Percentiles rank a stretch among this genome's conserved stretches.
phyloP scores from a whole-genome alignment of 306 rosid species.

The Lithocarpus polystachyus region DNA sequence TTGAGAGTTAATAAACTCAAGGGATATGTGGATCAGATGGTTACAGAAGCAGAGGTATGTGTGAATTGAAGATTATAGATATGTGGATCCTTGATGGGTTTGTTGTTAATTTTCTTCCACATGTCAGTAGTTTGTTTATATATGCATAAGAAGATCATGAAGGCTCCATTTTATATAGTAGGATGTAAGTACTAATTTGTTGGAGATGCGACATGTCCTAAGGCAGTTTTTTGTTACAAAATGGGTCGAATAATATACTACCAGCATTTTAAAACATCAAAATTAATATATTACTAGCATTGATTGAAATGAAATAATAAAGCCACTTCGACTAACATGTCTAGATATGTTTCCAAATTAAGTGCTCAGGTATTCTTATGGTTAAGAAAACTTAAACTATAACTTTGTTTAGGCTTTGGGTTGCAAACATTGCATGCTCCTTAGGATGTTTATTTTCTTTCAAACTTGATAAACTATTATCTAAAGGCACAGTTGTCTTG shows the following conservation, averaged over 20 bases:
- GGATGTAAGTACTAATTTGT: background rate
- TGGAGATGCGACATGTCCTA: background rate
- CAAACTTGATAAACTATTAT: background rate
- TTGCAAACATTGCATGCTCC: background rate
- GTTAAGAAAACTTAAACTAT: background rate
- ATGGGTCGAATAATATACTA: background rate
- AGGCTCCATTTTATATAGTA: background rate
- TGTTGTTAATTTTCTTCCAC: background rate
- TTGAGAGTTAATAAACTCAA: constrained; percentile 76
- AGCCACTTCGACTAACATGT: background rate
- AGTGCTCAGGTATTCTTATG: background rate
- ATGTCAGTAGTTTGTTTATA: background rate
- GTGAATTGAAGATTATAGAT: background rate
- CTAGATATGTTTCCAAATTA: background rate
- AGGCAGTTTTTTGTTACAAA: background rate
- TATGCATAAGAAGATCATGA: background rate
- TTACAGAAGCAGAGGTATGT: constrained; percentile 70
- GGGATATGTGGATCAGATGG: constrained; percentile 95
- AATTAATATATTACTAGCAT: background rate
- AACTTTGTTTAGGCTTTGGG: background rate
- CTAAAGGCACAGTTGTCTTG: background rate
- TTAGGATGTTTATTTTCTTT: background rate
- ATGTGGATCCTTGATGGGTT: background rate
- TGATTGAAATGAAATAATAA: background rate
- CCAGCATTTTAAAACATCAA: background rate